Percentiles rank a stretch among this genome's conserved stretches.
phyloP scores from a whole-genome alignment of 495 filamentous ascomycete species.

The Massariosphaeria phaeospora region DNA sequence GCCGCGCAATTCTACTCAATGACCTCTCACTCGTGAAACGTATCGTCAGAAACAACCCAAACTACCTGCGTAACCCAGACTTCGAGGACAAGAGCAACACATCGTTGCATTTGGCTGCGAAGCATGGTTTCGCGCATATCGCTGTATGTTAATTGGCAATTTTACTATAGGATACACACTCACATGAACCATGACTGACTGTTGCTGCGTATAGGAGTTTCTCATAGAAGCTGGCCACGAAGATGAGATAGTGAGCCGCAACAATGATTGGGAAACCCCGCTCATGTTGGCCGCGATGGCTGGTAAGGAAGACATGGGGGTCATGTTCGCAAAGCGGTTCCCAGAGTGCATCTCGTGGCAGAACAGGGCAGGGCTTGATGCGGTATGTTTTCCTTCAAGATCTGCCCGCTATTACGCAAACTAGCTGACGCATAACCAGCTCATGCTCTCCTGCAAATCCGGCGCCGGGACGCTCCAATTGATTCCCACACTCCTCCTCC shows the following conservation, averaged over 20 bases:
- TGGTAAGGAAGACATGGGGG: conserved; percentile 56
- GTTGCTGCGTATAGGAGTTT: conserved; percentile 45
- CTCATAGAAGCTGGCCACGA: conserved; percentile 44
- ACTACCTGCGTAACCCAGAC: conserved; percentile 68
- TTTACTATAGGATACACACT: neutral
- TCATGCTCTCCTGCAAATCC: conserved; percentile 35
- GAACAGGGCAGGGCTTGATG: conserved; percentile 44
- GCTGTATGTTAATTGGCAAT: conserved; percentile 41
- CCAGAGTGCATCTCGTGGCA: conserved; percentile 34
- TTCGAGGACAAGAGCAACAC: conserved; percentile 59
- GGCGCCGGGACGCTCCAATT: conserved; percentile 29
- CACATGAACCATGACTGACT: neutral
- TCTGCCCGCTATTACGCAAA: neutral
- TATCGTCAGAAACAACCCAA: conserved; percentile 64
- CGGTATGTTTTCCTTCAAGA: conserved; percentile 32
- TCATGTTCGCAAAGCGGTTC: conserved; percentile 51
- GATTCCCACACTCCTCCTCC: conserved; percentile 31
- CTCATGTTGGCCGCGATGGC: conserved; percentile 50
- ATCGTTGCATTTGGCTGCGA: conserved; percentile 68
- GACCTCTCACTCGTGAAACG: conserved; percentile 67
- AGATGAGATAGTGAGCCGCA: conserved; percentile 55
- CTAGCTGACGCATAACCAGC: conserved; percentile 10
- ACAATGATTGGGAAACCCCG: conserved; percentile 67
- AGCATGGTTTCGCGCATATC: conserved; percentile 61
- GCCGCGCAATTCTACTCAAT: conserved; percentile 61